Conservation (phyloP, 2,329 filamentous ascomycete genomes). For the Aspergillus sp. region DNA sequence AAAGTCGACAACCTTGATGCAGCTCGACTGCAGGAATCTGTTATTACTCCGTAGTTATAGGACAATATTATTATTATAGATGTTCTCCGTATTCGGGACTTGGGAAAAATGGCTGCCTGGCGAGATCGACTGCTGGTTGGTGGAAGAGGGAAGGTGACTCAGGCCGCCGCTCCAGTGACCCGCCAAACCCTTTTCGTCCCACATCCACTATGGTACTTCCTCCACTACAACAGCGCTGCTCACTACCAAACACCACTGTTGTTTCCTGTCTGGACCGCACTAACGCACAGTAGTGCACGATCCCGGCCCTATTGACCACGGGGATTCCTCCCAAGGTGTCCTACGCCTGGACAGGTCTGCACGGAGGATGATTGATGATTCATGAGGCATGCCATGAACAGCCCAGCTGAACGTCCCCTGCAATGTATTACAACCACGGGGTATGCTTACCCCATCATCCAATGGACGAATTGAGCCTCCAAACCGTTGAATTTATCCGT, state of each 20-base stretch:
- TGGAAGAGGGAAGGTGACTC: conserved; percentile 4
- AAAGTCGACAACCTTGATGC: too few species aligned
- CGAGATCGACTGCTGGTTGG: conserved; percentile 8
- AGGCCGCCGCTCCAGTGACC: conserved; percentile 9
- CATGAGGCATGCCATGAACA: background rate
- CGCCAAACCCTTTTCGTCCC: background rate
- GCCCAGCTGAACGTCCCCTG: conserved; percentile 3
- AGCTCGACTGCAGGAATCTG: too few species aligned
- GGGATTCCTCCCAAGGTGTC: too few species aligned
- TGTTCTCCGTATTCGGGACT: too few species aligned
- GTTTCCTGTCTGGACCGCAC: background rate
- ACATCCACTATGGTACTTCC: background rate
- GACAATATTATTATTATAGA: too few species aligned
- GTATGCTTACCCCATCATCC: background rate
- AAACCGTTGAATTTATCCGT: background rate
- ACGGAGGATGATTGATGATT: too few species aligned
- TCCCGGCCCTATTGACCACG: too few species aligned
- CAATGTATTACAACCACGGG: background rate
- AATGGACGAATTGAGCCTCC: background rate
- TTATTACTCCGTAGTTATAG: too few species aligned
- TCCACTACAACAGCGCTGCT: too few species aligned
- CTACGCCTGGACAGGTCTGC: too few species aligned
- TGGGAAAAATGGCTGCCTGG: conserved; percentile 8
- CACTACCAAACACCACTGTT: too few species aligned
- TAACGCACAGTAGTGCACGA: too few species aligned